These are phyloP conservation scores for Capsicum pubescens DNA, from an alignment of 257 asterid genomes.

Conservation along the genomic window DNA sequence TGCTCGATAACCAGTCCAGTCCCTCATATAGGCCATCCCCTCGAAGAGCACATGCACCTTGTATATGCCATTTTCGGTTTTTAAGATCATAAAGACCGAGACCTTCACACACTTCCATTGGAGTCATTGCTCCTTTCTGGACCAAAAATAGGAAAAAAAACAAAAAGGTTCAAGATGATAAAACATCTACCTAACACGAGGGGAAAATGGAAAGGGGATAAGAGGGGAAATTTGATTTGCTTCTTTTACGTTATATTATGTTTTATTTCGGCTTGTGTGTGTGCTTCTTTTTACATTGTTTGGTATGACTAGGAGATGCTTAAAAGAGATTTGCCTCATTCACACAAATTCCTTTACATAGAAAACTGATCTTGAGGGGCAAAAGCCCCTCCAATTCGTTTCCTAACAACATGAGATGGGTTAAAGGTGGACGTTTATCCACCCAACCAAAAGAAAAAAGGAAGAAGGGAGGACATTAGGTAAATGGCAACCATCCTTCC, in stretches of 20 bases:
- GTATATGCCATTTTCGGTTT: conserved; percentile 93
- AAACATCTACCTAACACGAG: neutral
- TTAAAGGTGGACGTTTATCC: neutral
- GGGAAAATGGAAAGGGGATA: neutral
- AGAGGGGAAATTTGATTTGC: conserved; percentile 5
- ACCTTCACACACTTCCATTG: conserved; percentile 92
- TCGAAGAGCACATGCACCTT: conserved; percentile 87
- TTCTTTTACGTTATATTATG: neutral
- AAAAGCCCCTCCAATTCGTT: conserved; percentile 19
- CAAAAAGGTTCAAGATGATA: neutral
- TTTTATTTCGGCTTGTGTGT: neutral
- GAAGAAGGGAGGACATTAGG: conserved; percentile 9
- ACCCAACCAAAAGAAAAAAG: neutral
- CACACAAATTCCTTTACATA: neutral
- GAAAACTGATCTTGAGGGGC: neutral
- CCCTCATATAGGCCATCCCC: conserved; percentile 98
- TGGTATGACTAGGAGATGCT: neutral
- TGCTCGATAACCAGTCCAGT: conserved; percentile 89
- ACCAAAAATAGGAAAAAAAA: neutral
- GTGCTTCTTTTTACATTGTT: neutral
- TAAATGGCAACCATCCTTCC: neutral
- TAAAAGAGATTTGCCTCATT: neutral
- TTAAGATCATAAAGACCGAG: conserved; percentile 84
- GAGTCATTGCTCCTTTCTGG: conserved; percentile 96
- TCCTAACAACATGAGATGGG: neutral